These are phyloP conservation scores for Salix koriyanagi DNA, from an alignment of 345 rosid genomes.

Conservation along the genomic window DNA sequence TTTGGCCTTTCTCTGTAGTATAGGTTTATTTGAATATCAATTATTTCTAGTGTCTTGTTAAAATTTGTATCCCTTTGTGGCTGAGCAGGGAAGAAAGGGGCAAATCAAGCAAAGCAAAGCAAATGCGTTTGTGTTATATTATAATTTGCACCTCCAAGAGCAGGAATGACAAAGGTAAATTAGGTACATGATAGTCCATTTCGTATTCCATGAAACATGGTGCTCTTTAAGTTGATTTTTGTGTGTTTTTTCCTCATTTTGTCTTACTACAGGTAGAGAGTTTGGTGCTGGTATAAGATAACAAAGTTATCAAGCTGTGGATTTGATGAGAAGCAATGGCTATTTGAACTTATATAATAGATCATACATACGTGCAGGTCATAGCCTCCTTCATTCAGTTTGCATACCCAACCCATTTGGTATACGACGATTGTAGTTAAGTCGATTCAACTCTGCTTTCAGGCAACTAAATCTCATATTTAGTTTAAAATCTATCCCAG, in stretches of 20 bases:
- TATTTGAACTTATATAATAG: slow-evolving; percentile 5
- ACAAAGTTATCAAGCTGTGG: slow-evolving; percentile 14
- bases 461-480: slow-evolving; percentile 22
- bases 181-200: neutral
- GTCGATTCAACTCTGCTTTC: slow-evolving; percentile 22
- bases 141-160: slow-evolving; percentile 33
- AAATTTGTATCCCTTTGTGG: slow-evolving; percentile 16
- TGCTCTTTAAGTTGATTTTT: slow-evolving; percentile 1
- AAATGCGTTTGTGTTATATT: slow-evolving; percentile 81
- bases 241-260: neutral
- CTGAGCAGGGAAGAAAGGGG: slow-evolving; percentile 66
- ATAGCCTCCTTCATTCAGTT: slow-evolving; percentile 16
- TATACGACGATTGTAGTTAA: slow-evolving; percentile 17
- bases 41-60: slow-evolving; percentile 5
- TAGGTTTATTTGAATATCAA: neutral
- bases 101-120: slow-evolving; percentile 57
- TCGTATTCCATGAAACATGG: neutral
- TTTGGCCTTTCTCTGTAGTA: slow-evolving; percentile 14
- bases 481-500: neutral
- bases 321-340: slow-evolving; percentile 15
- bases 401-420: slow-evolving; percentile 18
- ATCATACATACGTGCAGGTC: slow-evolving; percentile 14
- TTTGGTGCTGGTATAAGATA: slow-evolving; percentile 24
- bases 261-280: slow-evolving; percentile 16
- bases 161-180: slow-evolving; percentile 24